Evolutionary conservation across 305 asterid genomes (phyloP).

Genomic region (Rubia occidens): DNA sequence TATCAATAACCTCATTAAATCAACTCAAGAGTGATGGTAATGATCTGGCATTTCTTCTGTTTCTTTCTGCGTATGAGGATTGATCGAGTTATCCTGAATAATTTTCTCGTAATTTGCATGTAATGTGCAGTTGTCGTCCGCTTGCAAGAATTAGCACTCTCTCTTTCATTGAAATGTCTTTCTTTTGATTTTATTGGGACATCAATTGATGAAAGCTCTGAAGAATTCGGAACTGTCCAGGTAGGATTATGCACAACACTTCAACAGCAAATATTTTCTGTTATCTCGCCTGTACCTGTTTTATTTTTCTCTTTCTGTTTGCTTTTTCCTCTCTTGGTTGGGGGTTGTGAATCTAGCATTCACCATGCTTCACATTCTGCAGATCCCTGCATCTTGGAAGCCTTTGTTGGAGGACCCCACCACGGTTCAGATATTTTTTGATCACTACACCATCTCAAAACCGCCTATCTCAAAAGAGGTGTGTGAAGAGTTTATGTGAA

Average conservation of each 20-base stretch:
- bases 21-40: conserved; percentile 90
- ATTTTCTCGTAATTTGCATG: conserved; percentile 11
- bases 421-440: conserved; percentile 84
- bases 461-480: conserved; percentile 98
- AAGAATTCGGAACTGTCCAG: conserved; percentile 97
- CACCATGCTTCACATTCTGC: conserved; percentile 17
- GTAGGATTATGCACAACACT: conserved; percentile 23
- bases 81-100: background rate
- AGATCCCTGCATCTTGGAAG: conserved; percentile 95
- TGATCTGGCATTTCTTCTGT: background rate
- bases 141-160: conserved; percentile 84
- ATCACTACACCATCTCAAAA: conserved; percentile 70
- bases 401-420: conserved; percentile 65
- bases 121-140: conserved; percentile 51
- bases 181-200: conserved; percentile 97
- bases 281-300: background rate
- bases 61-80: background rate
- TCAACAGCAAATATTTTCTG: background rate
- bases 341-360: background rate
- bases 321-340: too few species aligned
- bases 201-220: conserved; percentile 91
- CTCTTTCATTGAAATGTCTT: conserved; percentile 83
- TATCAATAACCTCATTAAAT: conserved; percentile 78
- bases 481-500: conserved; percentile 18
- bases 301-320: background rate